These are phyloP conservation scores for Fragaria iinumae DNA, from an alignment of 306 rosid species.

Conservation along the genomic window DNA sequence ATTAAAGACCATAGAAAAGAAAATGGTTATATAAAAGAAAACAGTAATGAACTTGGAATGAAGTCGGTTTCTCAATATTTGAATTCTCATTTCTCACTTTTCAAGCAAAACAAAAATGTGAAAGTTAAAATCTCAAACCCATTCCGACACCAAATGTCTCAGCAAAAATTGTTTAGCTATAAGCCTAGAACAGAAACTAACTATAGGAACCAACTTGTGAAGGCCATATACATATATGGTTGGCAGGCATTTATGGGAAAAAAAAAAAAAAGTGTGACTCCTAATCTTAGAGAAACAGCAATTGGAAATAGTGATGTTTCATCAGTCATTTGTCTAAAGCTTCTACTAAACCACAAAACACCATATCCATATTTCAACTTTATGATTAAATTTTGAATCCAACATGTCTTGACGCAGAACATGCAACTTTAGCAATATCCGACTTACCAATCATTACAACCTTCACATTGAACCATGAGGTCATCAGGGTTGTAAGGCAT, in stretches of 20 bases:
- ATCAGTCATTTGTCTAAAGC: background rate
- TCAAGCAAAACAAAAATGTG: background rate
- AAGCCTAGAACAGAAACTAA: background rate
- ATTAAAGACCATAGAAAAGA: background rate
- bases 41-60: background rate
- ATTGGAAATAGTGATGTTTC: background rate
- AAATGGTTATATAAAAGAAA: background rate
- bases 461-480: constrained; percentile 96
- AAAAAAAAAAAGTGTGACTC: background rate
- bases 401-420: background rate
- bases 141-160: background rate
- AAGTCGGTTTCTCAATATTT: background rate
- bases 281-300: background rate
- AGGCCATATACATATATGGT: background rate
- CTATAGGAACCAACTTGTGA: background rate
- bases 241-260: background rate
- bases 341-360: background rate
- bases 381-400: background rate
- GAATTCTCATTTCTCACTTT: background rate
- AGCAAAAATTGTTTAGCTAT: background rate
- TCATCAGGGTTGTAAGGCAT: constrained; percentile 99
- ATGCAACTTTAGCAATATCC: constrained; percentile 3
- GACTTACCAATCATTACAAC: constrained; percentile 91
- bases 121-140: background rate
- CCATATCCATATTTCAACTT: background rate